Evolutionary conservation across 1,284 basidiomycete genomes (phyloP), one percentile per base, ranked within the genome.

Genomic region (Cryptococcus sp.): DNA sequence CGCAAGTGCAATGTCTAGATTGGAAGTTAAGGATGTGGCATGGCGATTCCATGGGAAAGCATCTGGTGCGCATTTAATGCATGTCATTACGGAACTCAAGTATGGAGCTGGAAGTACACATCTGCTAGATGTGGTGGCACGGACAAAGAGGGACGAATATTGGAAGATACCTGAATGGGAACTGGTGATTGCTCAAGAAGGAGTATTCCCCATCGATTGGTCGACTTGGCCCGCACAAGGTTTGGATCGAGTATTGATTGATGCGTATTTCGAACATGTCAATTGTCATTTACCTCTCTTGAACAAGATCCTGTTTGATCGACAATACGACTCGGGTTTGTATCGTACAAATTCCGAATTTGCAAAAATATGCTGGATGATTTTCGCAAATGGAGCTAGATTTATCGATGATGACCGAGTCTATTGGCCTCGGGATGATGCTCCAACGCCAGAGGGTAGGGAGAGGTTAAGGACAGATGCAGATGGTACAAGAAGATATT

Each of bases 291-390:
- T 82, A 25, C 87, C 88, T 3, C 76, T 92, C n/a, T 75, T 94
- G 2, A 90, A 93, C 66, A 82, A 83, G 0, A 83, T 83, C 2
- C 84, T 83, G 22, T 91, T 93, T 60, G 81, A 87, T 54, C 73
- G 75, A n/a, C 76, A 80, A 41, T 72, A 87, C 41, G 70, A 70
- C n/a, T 78, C 82, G 7, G 79, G 80, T 2, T 66, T 84, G 19
- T 84, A 89, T 67, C 70, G 77, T 13, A 78, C 69, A 10, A 82
- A 88, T 63, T 51, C 77, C 7, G 76, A 81, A 13, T 90, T 91
- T 68, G 85, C 81, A 14, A 80, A 81, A 18, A 81, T 85, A 2
- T 79, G 88, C 43, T 73, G 91, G 31, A 76, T 88, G 41, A 81
- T 91, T 0, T 89, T 87, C 66, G 87, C 90, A 0, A 77, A 84